Conservation (phyloP, 306 rosid genomes). For the Amphicarpaea edgeworthii region DNA sequence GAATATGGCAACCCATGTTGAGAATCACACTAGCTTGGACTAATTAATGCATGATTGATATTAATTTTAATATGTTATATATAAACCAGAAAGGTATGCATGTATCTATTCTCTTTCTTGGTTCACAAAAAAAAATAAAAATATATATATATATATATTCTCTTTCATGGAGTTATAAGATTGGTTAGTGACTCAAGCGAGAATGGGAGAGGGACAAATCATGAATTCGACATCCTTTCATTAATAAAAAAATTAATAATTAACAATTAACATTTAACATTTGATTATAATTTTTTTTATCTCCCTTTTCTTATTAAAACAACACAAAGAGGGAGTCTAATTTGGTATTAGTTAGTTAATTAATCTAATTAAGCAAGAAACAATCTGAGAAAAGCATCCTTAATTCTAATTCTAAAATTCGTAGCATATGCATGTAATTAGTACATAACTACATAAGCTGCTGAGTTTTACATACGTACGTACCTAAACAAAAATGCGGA, state of each 20-base stretch:
- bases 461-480: not conserved
- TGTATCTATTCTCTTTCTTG: not conserved
- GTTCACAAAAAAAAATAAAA: too few relatives aligned
- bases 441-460: not conserved
- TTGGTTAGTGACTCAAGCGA: too few relatives aligned
- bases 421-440: too few relatives aligned
- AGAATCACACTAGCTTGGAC: conserved; percentile 4
- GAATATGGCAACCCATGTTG: not conserved
- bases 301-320: not conserved
- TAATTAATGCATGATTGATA: not conserved
- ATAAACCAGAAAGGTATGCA: not conserved
- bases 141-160: too few relatives aligned
- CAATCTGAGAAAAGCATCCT: not conserved
- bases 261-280: too few relatives aligned
- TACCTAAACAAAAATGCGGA: not conserved
- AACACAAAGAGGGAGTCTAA: not conserved
- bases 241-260: too few relatives aligned
- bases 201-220: too few relatives aligned
- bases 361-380: conserved; percentile 1
- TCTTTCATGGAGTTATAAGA: too few relatives aligned
- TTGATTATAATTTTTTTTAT: too few relatives aligned
- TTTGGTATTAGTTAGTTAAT: not conserved
- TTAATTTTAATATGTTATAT: not conserved
- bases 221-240: too few relatives aligned
- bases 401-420: not conserved